Conservation (phyloP, 306 rosid species). For the Herpetospermum pedunculosum region DNA sequence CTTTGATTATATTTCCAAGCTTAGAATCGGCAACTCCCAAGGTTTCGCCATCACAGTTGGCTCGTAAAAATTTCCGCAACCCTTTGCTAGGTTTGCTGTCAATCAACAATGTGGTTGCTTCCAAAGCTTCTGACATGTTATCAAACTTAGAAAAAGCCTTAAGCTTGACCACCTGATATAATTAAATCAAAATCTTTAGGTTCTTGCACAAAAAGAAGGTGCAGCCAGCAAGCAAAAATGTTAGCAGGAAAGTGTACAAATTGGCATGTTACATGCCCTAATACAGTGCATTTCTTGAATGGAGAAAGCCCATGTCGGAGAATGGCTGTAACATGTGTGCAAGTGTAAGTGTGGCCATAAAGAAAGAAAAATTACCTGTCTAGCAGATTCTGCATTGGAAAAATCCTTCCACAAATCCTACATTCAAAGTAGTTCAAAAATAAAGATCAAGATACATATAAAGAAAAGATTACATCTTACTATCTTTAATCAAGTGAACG, state of each 20-base stretch:
- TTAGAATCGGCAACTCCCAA: slow-evolving; percentile 85
- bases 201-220: background rate
- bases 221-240: background rate
- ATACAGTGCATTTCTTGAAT: background rate
- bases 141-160: slow-evolving; percentile 87
- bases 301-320: background rate
- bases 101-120: slow-evolving; percentile 62
- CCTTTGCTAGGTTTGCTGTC: slow-evolving; percentile 90
- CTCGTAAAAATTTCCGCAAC: slow-evolving; percentile 71
- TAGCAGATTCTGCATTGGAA: slow-evolving; percentile 52
- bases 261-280: background rate
- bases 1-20: slow-evolving; percentile 78
- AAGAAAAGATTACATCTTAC: background rate
- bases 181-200: background rate
- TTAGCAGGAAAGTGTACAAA: background rate
- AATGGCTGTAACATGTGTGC: background rate
- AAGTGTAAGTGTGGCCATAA: too few species aligned
- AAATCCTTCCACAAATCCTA: slow-evolving; percentile 68
- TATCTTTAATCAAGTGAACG: background rate
- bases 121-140: slow-evolving; percentile 75
- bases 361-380: slow-evolving; percentile 37
- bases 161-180: slow-evolving; percentile 60
- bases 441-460: background rate
- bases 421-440: background rate
- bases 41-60: slow-evolving; percentile 62